Evolutionary conservation across 176 grass and related monocot genomes (phyloP), one percentile per base, ranked within the genome.

Genomic region (Alopecurus myosuroides): DNA sequence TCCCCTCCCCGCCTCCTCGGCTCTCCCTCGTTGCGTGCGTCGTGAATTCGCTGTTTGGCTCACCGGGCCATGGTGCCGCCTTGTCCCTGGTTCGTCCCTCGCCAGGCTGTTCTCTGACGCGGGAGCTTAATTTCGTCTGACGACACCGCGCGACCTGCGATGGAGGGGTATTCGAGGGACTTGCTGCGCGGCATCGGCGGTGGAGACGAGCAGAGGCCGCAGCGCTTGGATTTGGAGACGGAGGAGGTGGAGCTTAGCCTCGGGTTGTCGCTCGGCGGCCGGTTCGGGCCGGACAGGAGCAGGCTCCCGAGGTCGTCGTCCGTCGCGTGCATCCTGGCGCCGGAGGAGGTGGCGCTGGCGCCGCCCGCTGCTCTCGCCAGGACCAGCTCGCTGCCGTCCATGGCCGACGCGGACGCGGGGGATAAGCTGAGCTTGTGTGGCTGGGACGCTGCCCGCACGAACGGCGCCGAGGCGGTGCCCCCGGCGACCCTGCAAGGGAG

Each of bases 261-360:
- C 29, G 91, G 87, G 17, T 85, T 98, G 26, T 98, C 95, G 3
- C 89, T 98, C 7, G 93, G 91, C 37, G 91, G 95, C 3, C 77
- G 71, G 79, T 88, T 91, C 30, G 92, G 92, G 44, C 18, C 84
- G 3, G 85, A 90, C 4, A 62, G 70, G 11, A 71, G 79, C 37
- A 30, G 82, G 69, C 82, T 93, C 15, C 50, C 61, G 19, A 76
- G 92, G 25, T 95, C 87, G 22, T 89, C 95, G 3, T 98, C 92
- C 9, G 41, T 90, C 68, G 84, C 84, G 7, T 72, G 80, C 25
- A 63, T 89, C 78, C 30, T 71, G 4, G 5, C 56, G 34, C 75
- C 77, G 68, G 85, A 69, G 76, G 61, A 55, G 12, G 83, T 18
- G 17, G 72, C 77, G 30, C 67, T 48, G 57, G 62, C 53, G 72